Evolutionary conservation across 805 yeast genomes (phyloP), one percentile per base, ranked within the genome.

Genomic region (Debaryomyces castellii): DNA sequence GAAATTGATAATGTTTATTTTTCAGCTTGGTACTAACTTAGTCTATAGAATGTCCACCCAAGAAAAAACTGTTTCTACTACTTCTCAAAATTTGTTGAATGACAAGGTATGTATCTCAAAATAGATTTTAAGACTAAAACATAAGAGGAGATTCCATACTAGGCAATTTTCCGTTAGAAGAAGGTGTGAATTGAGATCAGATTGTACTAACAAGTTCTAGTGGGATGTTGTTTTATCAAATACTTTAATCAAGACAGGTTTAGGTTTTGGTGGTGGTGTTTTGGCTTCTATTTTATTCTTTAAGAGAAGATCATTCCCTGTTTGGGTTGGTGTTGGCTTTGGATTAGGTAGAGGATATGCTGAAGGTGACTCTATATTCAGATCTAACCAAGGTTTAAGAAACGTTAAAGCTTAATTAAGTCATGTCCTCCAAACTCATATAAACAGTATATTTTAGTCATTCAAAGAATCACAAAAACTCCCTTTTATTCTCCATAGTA

Each of bases 141-240:
- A 16, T 30, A 35, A 12, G 24, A 35, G 38, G 20, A 5, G 5
- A 18, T 18, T 34, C n/a, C 24, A 17, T 9, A 11, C 4, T 4
- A 7, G 25, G 10, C 11, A 12, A 5, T 6, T 22, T 39, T n/a
- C 41, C 5, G 33, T n/a, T n/a, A 18, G 32, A n/a, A 10, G 4
- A 25, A 25, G 12, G 12, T n/a, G n/a, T n/a, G n/a, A 25, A 25
- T 25, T 25, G 12, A 25, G 28, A 25, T 25, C 28, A 25, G 16
- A 11, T 6, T 16, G 7, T 36, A 49, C 45, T 40, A 60, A 59
- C 28, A 16, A 21, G 20, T 37, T 40, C 33, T 40, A 72, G 68
- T 94, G 99, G 99, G 99, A 94, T 69, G 87, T 90, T 54, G 97
- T 91, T 44, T 77, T 94, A 62, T 90, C 99, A 48, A 94, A 94